These are phyloP conservation scores for Trametes versicolor DNA, from an alignment of 1,284 basidiomycete species.

Conservation along the genomic window DNA sequence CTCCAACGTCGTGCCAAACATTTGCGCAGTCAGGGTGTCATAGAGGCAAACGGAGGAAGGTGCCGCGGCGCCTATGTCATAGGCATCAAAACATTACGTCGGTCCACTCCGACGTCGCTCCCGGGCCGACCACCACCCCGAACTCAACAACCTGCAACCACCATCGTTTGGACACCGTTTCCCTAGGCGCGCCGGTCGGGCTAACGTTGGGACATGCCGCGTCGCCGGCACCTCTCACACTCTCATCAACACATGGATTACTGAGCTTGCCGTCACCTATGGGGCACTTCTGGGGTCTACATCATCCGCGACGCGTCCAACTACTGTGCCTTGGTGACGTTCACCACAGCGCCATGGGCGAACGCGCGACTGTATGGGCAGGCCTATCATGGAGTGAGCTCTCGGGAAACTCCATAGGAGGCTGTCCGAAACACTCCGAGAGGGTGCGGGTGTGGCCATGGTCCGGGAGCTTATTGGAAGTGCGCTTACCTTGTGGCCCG, in stretches of 20 bases:
- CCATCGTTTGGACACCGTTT: background rate
- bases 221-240: background rate
- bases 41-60: background rate
- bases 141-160: constrained; percentile 2
- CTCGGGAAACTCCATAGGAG: constrained; percentile 12
- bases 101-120: constrained; percentile 19
- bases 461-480: constrained; percentile 7
- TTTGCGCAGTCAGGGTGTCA: background rate
- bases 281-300: background rate
- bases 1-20: constrained; percentile 17
- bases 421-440: background rate
- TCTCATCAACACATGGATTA: background rate
- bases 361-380: constrained; percentile 79
- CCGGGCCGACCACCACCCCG: background rate
- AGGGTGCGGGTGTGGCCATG: background rate
- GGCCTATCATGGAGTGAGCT: constrained; percentile 50
- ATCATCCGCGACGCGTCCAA: background rate
- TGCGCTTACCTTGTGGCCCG: constrained; percentile 68
- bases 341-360: constrained; percentile 63
- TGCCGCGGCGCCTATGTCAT: constrained; percentile 15
- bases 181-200: constrained; percentile 8
- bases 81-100: constrained; percentile 16
- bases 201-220: constrained; percentile 7
- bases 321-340: constrained; percentile 49
- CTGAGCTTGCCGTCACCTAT: constrained; percentile 10